A percentile compares a stretch with the other conserved stretches of the same genome.
Conservation (phyloP, 148 eudicot species). For the Rheum nobile region DNA sequence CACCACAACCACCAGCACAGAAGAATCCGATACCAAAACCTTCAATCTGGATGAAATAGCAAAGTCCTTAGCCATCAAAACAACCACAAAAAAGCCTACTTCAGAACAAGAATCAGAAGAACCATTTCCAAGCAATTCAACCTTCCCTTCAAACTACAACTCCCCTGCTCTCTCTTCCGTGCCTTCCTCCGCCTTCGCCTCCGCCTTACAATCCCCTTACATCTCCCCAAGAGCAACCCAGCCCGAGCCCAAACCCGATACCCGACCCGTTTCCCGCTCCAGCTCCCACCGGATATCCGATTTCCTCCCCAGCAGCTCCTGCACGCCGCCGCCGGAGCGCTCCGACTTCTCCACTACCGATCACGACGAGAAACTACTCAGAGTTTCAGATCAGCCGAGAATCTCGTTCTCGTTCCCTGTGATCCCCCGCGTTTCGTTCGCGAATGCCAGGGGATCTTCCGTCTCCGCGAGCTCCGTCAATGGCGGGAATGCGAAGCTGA, state of each 20-base stretch:
- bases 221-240: constrained; percentile 4
- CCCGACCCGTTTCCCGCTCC: neutral
- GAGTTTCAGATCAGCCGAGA: neutral
- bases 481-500: constrained; percentile 38
- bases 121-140: neutral
- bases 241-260: neutral
- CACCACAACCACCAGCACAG: neutral
- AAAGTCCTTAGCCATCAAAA: neutral
- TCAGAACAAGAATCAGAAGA: neutral
- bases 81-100: neutral
- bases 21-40: neutral
- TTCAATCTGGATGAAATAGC: neutral
- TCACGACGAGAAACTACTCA: neutral
- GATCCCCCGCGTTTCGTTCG: constrained; percentile 7
- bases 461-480: neutral
- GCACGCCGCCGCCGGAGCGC: constrained; percentile 9
- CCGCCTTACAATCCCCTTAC: constrained; percentile 11
- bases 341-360: constrained; percentile 3
- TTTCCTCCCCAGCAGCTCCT: constrained; percentile 3
- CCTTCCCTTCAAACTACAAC: constrained; percentile 1
- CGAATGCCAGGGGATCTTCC: neutral
- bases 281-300: constrained; percentile 9
- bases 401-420: constrained; percentile 9
- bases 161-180: constrained; percentile 1
- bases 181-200: constrained; percentile 8